phyloP scores from a whole-genome alignment of 2,329 filamentous ascomycete genomes.

The Pseudocercospora eumusae region DNA sequence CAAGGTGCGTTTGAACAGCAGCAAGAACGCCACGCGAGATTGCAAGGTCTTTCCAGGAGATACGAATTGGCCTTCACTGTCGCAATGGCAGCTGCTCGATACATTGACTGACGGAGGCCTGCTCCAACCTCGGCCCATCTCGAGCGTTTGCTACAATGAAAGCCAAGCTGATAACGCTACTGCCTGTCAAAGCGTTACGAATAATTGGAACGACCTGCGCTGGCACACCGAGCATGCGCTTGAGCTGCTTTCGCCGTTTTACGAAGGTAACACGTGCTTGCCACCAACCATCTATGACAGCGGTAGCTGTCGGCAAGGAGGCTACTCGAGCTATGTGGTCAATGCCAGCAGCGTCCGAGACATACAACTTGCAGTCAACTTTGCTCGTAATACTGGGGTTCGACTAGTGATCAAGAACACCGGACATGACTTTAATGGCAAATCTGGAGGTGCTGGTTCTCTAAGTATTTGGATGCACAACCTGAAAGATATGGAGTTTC shows the following conservation, averaged over 20 bases:
- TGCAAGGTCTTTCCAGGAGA: slow-evolving; percentile 8
- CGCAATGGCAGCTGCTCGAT: slow-evolving; percentile 1
- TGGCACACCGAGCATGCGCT: slow-evolving; percentile 1
- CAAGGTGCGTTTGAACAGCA: too few relatives aligned
- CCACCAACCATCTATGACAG: slow-evolving; percentile 9
- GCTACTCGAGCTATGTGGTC: background rate
- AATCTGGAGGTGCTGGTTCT: slow-evolving; percentile 61
- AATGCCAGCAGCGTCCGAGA: slow-evolving; percentile 6
- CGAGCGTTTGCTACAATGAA: background rate
- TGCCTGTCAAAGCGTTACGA: background rate
- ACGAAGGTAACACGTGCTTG: slow-evolving; percentile 2
- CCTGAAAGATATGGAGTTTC: slow-evolving; percentile 52
- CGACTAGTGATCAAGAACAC: slow-evolving; percentile 15
- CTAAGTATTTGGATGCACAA: slow-evolving; percentile 60
- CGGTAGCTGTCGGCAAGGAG: background rate
- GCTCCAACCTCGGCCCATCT: background rate
- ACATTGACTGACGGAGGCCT: background rate
- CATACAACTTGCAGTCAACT: slow-evolving; percentile 38
- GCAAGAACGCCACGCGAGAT: background rate
- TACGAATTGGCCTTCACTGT: background rate
- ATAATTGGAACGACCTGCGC: background rate
- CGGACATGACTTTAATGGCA: slow-evolving; percentile 48
- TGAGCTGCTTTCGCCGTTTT: background rate
- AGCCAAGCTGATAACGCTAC: background rate
- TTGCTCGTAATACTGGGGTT: slow-evolving; percentile 39